Evolutionary conservation across 495 filamentous ascomycete species (phyloP), one percentile per base, ranked within the genome.

Genomic region (Evansstolkia leycettana): DNA sequence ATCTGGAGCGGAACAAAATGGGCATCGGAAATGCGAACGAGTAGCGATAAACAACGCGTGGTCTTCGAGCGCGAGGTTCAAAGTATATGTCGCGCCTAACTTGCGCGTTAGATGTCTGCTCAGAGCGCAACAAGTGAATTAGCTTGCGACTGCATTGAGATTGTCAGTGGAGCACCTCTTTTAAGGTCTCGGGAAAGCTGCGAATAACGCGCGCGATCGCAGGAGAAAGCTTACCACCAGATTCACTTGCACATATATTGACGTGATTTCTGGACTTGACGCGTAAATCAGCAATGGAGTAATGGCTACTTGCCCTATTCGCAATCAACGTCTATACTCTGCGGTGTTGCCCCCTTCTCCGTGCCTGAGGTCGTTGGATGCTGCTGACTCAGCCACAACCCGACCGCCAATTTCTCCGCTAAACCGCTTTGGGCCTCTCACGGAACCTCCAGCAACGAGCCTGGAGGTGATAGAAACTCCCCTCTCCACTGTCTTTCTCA

Each of bases 341-440:
- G 41, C 54, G 47, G 45, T 47, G 38, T 43, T 42, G 34, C 56
- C 61, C 59, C 59, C 55, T 62, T 58, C 51, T 54, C 47, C 42
- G 50, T 43, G 50, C 41, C 14, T 30, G 45, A 51, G 55, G 59
- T 65, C 54, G 61, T 58, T 51, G 54, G 54, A 48, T 42, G 43
- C 36, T 38, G 61, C 59, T 67, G 55, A 67, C 50, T 67, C 58
- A 67, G 47, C 50, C 23, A 35, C 37, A 20, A 10, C 24, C 41
- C 25, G 42, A 46, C 38, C 43, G 28, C 33, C 31, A 10, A 33
- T 16, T n/a, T 37, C 19, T 32, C 1, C 42, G 46, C 62, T 67
- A 67, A 58, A 27, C 63, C 52, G 33, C 27, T 58, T 67, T 35
- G 27, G 56, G 60, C 30, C 23, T 47, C 50, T 44, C 32, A 42